phyloP scores from a whole-genome alignment of 2,329 filamentous ascomycete genomes.

The Alternaria panax region DNA sequence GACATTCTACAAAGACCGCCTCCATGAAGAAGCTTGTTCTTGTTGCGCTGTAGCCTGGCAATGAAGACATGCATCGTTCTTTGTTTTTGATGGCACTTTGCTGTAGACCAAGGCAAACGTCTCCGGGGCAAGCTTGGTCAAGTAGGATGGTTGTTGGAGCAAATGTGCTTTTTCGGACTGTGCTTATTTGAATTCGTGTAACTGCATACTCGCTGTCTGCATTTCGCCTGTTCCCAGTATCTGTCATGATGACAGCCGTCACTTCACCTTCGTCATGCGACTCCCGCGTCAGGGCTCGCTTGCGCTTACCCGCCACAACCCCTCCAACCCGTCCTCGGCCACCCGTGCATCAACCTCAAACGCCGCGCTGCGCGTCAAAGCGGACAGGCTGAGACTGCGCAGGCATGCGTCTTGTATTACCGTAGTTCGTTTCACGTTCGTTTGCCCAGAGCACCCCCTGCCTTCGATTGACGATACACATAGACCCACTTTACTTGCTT shows the following conservation, averaged over 20 bases:
- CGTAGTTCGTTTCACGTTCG: slow-evolving; percentile 20
- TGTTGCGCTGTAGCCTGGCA: neutral
- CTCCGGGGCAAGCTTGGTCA: neutral
- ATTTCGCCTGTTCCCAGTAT: slow-evolving; percentile 5
- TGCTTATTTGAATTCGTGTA: slow-evolving; percentile 1
- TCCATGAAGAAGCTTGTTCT: neutral
- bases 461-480: slow-evolving; percentile 1
- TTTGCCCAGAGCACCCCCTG: slow-evolving; percentile 4
- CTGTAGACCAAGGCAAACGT: neutral
- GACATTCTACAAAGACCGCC: neutral
- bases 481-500: slow-evolving; percentile 3
- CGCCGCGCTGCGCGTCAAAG: slow-evolving; percentile 11
- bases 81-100: neutral
- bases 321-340: slow-evolving; percentile 4
- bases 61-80: neutral
- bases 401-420: slow-evolving; percentile 7
- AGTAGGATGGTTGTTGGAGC: neutral
- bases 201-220: neutral
- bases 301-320: slow-evolving; percentile 1
- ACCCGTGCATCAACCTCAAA: slow-evolving; percentile 21
- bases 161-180: neutral
- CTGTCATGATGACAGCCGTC: slow-evolving; percentile 23
- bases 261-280: slow-evolving; percentile 11
- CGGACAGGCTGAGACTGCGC: slow-evolving; percentile 11
- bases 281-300: neutral